Evolutionary conservation across 2,329 filamentous ascomycete species (phyloP), one percentile per base, ranked within the genome.

Genomic region (Beauveria brongniartii): DNA sequence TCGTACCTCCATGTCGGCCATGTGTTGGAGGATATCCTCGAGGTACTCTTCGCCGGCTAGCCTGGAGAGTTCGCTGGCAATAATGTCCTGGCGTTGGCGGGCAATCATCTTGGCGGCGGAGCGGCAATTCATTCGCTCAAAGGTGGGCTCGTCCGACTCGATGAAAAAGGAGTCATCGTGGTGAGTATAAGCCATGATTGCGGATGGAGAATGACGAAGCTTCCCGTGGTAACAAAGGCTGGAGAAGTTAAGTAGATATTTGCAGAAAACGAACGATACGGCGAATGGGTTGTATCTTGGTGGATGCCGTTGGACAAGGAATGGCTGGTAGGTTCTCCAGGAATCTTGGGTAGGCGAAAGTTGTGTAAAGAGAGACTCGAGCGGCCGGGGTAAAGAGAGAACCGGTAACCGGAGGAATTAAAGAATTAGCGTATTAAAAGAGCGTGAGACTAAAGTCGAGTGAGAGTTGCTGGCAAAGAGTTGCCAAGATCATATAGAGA

Each of bases 21-120:
- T 94, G 77, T 97, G 93, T 71, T 89, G 84, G 78, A 97, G 86
- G 72, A 97, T 89, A 73, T 97, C 93, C 74, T 96, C 91, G 68
- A 95, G 84, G 72, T 97, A 96, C 77, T 97, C 92, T 61, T 96
- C 91, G 63, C 86, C 87, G 55, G 92, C 91, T 67, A 90, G 79
- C 67, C 87, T 86, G 51, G 92, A 97, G 66, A 97, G 84, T 73
- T 97, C 91, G 71, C 92, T 90, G 63, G 89, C 92, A 68, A 97
- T 89, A 66, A 89, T 88, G 71, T 93, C 90, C 75, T 97, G 93
- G 69, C 87, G 86, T 76, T 93, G 86, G 71, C 89, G 86, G 63
- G 90, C 88, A 68, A 94, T 79, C 70, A 91, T 84, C 75, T 88
- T 91, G 67, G 88, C 85, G 64, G 90, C 87, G 69, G 94, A 89